phyloP scores from a whole-genome alignment of 2,329 filamentous ascomycete species.

The Stemphylium lycopersici region DNA sequence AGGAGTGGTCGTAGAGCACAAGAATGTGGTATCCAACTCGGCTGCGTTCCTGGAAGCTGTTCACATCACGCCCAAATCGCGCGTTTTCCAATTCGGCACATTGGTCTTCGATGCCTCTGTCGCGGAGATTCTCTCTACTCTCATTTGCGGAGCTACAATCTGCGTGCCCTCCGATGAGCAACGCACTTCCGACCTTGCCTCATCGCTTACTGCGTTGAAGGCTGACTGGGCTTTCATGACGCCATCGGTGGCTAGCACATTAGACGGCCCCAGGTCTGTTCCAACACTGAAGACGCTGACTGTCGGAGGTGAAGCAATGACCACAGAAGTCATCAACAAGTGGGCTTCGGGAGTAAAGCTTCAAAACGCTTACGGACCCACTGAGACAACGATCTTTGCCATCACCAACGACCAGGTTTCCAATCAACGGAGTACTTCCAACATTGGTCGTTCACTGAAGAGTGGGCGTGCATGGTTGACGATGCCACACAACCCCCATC shows the following conservation, averaged over 20 bases:
- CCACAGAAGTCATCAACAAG: conserved; percentile 33
- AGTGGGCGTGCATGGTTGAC: conserved; percentile 40
- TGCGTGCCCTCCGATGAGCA: conserved; percentile 49
- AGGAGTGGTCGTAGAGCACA: conserved; percentile 41
- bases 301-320: conserved; percentile 38
- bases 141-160: conserved; percentile 40
- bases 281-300: conserved; percentile 49
- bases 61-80: conserved; percentile 33
- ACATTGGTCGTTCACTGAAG: conserved; percentile 32
- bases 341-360: conserved; percentile 34
- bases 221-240: conserved; percentile 45
- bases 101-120: conserved; percentile 45
- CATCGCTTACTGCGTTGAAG: conserved; percentile 36
- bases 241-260: conserved; percentile 44
- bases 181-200: conserved; percentile 53
- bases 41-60: conserved; percentile 37
- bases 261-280: conserved; percentile 39
- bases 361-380: conserved; percentile 40
- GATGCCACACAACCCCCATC: conserved; percentile 30
- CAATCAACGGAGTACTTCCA: conserved; percentile 25
- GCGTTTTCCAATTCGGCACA: conserved; percentile 46
- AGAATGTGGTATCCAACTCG: conserved; percentile 36
- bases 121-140: conserved; percentile 41
- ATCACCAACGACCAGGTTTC: conserved; percentile 35
- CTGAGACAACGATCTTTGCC: conserved; percentile 36